A percentile compares a stretch with the other conserved stretches of the same genome.
These are phyloP conservation scores for Asterella californica DNA, from an alignment of 225 moss, liverwort and hornwort species.

Conservation along the genomic window DNA sequence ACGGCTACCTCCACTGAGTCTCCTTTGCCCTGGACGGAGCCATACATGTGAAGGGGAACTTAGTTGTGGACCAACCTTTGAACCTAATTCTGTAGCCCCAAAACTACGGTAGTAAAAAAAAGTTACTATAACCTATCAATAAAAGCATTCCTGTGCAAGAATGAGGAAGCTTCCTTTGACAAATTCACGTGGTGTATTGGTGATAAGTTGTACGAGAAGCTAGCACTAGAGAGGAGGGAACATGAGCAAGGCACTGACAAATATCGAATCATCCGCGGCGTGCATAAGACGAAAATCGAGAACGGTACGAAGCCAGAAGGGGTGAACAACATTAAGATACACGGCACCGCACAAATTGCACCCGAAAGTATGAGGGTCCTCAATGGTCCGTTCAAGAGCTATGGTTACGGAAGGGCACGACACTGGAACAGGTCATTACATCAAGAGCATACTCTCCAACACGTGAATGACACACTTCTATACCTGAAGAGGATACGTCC, in stretches of 20 bases:
- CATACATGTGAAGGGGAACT: neutral
- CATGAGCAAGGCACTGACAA: neutral
- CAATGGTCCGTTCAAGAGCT: neutral
- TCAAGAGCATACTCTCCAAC: neutral
- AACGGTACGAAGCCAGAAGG: neutral
- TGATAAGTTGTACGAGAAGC: too few relatives aligned
- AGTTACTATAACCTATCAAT: neutral
- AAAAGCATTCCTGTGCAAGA: neutral
- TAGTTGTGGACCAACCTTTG: neutral
- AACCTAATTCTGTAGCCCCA: neutral
- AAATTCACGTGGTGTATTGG: neutral
- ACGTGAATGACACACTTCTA: neutral
- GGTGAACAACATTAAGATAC: neutral
- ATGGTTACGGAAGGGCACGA: neutral
- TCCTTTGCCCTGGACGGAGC: slow-evolving; percentile 34
- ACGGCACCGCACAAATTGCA: neutral
- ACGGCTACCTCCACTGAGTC: slow-evolving; percentile 47
- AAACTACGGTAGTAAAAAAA: neutral
- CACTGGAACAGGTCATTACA: neutral
- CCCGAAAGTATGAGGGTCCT: neutral
- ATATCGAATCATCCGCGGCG: neutral
- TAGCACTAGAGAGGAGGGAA: too few relatives aligned
- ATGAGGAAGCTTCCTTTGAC: neutral
- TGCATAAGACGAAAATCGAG: neutral
- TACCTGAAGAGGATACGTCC: slow-evolving; percentile 88